A percentile compares a stretch with the other conserved stretches of the same genome.
These are phyloP conservation scores for Hawksworthiomyces lignivorus DNA, from an alignment of 2,329 filamentous ascomycete species.

Conservation along the genomic window DNA sequence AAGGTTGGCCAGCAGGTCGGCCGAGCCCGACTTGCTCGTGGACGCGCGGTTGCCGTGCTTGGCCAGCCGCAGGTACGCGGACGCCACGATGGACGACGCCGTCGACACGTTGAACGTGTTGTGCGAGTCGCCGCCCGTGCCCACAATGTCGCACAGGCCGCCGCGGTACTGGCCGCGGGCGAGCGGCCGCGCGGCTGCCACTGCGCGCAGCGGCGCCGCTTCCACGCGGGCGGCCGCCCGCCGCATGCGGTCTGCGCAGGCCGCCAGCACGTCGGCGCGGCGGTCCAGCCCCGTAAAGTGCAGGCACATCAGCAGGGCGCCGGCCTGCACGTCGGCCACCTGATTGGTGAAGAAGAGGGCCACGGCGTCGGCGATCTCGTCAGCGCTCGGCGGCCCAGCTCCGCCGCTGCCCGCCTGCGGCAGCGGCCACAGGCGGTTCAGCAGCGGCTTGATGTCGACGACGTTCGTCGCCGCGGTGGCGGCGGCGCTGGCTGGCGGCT, in stretches of 20 bases:
- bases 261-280: slow-evolving; percentile 75
- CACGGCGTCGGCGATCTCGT: slow-evolving; percentile 84
- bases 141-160: slow-evolving; percentile 91
- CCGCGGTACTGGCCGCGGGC: slow-evolving; percentile 70
- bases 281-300: slow-evolving; percentile 87
- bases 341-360: slow-evolving; percentile 86
- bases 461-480: slow-evolving; percentile 4
- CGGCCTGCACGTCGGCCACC: slow-evolving; percentile 80
- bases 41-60: slow-evolving; percentile 97
- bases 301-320: slow-evolving; percentile 78
- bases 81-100: slow-evolving; percentile 84
- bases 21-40: slow-evolving; percentile 91
- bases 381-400: slow-evolving; percentile 48
- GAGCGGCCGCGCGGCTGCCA: slow-evolving; percentile 52
- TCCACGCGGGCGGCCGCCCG: slow-evolving; percentile 69
- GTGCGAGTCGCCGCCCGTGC: slow-evolving; percentile 91
- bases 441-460: slow-evolving; percentile 61
- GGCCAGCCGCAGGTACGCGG: slow-evolving; percentile 73
- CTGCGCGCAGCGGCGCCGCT: slow-evolving; percentile 47
- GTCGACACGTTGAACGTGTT: slow-evolving; percentile 99
- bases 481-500: neutral
- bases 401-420: slow-evolving; percentile 25
- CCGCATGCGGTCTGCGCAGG: slow-evolving; percentile 78
- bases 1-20: slow-evolving; percentile 78
- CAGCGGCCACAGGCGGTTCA: slow-evolving; percentile 64